Percentiles rank a stretch among this genome's conserved stretches.
Evolutionary conservation across 257 asterid genomes (phyloP).

Genomic region (Agastache rugosa): DNA sequence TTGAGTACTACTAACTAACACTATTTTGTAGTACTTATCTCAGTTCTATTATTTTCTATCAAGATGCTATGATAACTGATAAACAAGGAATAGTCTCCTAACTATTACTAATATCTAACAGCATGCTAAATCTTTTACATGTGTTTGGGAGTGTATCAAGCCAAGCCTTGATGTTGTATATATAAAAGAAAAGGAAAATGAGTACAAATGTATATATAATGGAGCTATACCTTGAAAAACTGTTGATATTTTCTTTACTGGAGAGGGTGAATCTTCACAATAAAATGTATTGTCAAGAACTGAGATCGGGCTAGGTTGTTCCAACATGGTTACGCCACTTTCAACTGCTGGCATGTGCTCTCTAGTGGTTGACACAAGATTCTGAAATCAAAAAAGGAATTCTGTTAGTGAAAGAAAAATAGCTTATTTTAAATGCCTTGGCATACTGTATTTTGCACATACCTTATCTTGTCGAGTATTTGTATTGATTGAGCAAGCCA

Average conservation of each 20-base stretch:
- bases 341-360: constrained; percentile 56
- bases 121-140: constrained; percentile 20
- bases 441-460: constrained; percentile 44
- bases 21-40: too few relatives aligned
- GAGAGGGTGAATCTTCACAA: constrained; percentile 87
- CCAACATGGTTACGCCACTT: constrained; percentile 52
- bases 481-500: constrained; percentile 45
- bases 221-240: constrained; percentile 75
- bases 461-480: constrained; percentile 47
- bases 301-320: constrained; percentile 96
- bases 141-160: constrained; percentile 20
- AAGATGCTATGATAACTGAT: neutral
- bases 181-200: too few relatives aligned
- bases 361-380: constrained; percentile 46
- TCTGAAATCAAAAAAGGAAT: constrained; percentile 50
- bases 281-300: constrained; percentile 82
- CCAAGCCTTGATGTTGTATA: constrained; percentile 16
- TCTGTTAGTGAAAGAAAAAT: constrained; percentile 38
- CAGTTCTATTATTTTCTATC: constrained; percentile 11
- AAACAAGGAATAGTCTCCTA: constrained; percentile 7
- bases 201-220: too few relatives aligned
- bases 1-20: too few relatives aligned
- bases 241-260: constrained; percentile 73
- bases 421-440: constrained; percentile 12
- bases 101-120: constrained; percentile 20